Conservation (phyloP, 352 stramenopile genomes). For the Globisporangium yorkense region DNA sequence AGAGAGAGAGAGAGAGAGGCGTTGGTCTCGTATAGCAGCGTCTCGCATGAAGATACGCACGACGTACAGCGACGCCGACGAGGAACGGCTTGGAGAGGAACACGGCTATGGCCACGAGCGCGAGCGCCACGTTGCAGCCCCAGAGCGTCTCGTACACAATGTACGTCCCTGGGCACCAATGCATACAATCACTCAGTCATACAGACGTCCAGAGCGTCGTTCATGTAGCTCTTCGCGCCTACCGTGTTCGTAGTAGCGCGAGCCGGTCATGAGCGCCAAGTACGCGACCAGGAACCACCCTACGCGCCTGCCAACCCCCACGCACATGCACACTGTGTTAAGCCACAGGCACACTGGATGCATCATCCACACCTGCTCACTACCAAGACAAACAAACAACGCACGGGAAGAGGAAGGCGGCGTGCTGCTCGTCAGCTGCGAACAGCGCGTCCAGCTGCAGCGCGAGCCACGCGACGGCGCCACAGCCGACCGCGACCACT, state of each 20-base stretch:
- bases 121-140: conserved; percentile 75
- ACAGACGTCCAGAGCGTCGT: background rate
- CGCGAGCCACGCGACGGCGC: conserved; percentile 26
- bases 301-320: conserved; percentile 25
- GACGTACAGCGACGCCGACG: conserved; percentile 59
- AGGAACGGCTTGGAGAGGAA: conserved; percentile 80
- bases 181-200: background rate
- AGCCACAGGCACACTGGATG: background rate
- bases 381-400: background rate
- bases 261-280: conserved; percentile 39
- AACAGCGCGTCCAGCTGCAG: conserved; percentile 52
- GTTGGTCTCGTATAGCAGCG: no score
- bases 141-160: conserved; percentile 74
- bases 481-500: conserved; percentile 29
- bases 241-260: conserved; percentile 61
- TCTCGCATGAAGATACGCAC: no score
- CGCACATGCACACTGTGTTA: background rate
- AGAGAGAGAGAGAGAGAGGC: background rate
- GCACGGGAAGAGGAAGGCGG: conserved; percentile 55
- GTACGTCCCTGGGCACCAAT: conserved; percentile 47
- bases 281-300: conserved; percentile 49
- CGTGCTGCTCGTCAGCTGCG: conserved; percentile 26
- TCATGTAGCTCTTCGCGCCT: background rate
- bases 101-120: conserved; percentile 57
- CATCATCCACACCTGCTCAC: conserved; percentile 1